Percentiles rank a stretch among this genome's conserved stretches.
Conservation (phyloP, 2,329 filamentous ascomycete genomes). For the Aspergillus tubingensis region DNA sequence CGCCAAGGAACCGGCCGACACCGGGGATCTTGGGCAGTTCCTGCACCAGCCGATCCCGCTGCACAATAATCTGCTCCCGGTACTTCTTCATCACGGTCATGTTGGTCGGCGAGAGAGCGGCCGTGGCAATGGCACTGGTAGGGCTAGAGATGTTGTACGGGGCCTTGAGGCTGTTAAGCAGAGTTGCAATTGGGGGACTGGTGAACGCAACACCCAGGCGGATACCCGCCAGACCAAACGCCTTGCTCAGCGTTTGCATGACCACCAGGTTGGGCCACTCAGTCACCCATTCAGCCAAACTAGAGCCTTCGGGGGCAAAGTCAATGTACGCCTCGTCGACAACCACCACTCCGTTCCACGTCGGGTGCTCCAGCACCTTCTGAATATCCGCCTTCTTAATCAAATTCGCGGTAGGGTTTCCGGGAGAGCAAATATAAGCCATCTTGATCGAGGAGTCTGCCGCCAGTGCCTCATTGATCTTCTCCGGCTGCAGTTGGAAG, state of each 20-base stretch:
- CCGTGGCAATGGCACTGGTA: conserved; percentile 76
- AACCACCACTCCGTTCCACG: conserved; percentile 92
- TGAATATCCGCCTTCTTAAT: conserved; percentile 74
- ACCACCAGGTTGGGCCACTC: conserved; percentile 96
- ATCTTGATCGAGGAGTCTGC: conserved; percentile 73
- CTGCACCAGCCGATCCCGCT: conserved; percentile 72
- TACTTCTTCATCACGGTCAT: conserved; percentile 72
- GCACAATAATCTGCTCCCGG: conserved; percentile 67
- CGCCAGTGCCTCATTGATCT: conserved; percentile 67
- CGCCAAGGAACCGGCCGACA: conserved; percentile 78
- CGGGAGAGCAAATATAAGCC: conserved; percentile 89
- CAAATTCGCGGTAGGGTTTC: conserved; percentile 85
- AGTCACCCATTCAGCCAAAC: conserved; percentile 84
- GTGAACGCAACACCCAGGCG: conserved; percentile 85
- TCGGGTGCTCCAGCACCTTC: conserved; percentile 76
- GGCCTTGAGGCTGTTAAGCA: conserved; percentile 91
- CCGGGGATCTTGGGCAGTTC: conserved; percentile 76
- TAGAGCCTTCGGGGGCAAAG: conserved; percentile 77
- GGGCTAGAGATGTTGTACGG: conserved; percentile 94
- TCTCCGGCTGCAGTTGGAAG: conserved; percentile 73
- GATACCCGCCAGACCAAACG: conserved; percentile 93
- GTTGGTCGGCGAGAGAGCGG: conserved; percentile 68
- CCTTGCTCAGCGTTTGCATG: conserved; percentile 98
- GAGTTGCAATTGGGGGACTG: conserved; percentile 68
- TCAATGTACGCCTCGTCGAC: conserved; percentile 97